Conservation (phyloP, 1,139 yeast species). For the Wickerhamomyces sp. region DNA sequence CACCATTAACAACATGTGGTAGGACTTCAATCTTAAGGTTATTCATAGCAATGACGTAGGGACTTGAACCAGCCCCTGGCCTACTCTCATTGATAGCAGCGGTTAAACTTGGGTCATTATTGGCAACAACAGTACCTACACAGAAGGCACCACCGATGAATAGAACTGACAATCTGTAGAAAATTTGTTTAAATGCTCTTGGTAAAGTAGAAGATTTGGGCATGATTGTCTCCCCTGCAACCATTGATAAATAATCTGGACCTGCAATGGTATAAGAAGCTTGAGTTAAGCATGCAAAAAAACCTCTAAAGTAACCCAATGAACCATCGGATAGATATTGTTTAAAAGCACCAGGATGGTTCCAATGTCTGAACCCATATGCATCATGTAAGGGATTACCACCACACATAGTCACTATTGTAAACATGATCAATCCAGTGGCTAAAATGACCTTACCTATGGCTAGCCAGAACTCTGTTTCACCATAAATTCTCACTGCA, state of each 20-base stretch:
- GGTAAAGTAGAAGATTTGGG: slow-evolving; percentile 73
- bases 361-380: slow-evolving; percentile 67
- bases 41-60: slow-evolving; percentile 61
- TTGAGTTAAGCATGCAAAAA: slow-evolving; percentile 54
- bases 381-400: slow-evolving; percentile 69
- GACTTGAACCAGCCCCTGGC: slow-evolving; percentile 61
- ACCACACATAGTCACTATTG: slow-evolving; percentile 79
- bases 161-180: slow-evolving; percentile 63
- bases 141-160: slow-evolving; percentile 62
- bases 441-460: slow-evolving; percentile 69
- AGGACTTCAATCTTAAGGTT: slow-evolving; percentile 47
- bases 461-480: slow-evolving; percentile 76
- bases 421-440: slow-evolving; percentile 66
- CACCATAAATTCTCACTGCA: slow-evolving; percentile 75
- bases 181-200: slow-evolving; percentile 72
- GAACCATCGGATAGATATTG: slow-evolving; percentile 51
- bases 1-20: slow-evolving; percentile 61
- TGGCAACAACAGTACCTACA: slow-evolving; percentile 55
- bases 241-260: slow-evolving; percentile 80
- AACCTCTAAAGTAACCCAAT: slow-evolving; percentile 68
- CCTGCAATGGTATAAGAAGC: slow-evolving; percentile 76
- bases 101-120: slow-evolving; percentile 42
- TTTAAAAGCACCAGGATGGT: slow-evolving; percentile 50
- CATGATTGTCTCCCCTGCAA: slow-evolving; percentile 75
- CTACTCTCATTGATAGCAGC: slow-evolving; percentile 40